Evolutionary conservation across 1,139 yeast genomes (phyloP), one percentile per base, ranked within the genome.

Genomic region (Diutina siamensis): DNA sequence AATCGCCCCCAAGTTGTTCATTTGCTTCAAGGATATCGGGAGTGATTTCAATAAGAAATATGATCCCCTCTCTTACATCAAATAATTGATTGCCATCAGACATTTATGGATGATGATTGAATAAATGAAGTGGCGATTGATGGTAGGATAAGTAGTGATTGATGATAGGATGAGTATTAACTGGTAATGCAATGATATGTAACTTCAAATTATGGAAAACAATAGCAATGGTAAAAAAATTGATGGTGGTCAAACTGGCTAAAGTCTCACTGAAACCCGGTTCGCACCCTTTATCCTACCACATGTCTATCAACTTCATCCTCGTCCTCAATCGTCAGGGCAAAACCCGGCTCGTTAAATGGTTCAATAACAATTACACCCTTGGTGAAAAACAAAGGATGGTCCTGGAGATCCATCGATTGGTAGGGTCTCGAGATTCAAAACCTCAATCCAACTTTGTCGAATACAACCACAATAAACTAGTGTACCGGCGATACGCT

Each of bases 321-420:
- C 63, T 89, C 44, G 83, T 92, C 45, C 80, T 89, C 58, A 92
- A 89, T 60, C 74, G 95, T 50, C 97, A 88, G 63, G 97, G 98
- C n/a, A 85, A 86, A 55, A 78, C 92, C 35, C 74, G 98, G 49
- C 67, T 92, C 21, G 82, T 87, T 19, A 83, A 87, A 60, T 89
- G 95, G 94, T 92, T 64, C 58, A 58, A 73, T 54, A 61, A 61
- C 47, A 53, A 57, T 44, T 60, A 58, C 49, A 59, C 64, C 2
- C 52, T 59, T 1, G 55, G 67, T 59, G 84, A 80, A 44, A 67
- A 71, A 35, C 82, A 76, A 50, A 76, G 78, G 53, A 62, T 71
- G 45, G 76, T 80, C 35, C 69, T 70, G 36, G 88, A 84, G 45
- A 80, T 88, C n/a, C 95, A 89, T 63, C 71, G 92, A 49, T 66